These are phyloP conservation scores for Daldinia concentrica DNA, from an alignment of 495 filamentous ascomycete species.

Conservation along the genomic window DNA sequence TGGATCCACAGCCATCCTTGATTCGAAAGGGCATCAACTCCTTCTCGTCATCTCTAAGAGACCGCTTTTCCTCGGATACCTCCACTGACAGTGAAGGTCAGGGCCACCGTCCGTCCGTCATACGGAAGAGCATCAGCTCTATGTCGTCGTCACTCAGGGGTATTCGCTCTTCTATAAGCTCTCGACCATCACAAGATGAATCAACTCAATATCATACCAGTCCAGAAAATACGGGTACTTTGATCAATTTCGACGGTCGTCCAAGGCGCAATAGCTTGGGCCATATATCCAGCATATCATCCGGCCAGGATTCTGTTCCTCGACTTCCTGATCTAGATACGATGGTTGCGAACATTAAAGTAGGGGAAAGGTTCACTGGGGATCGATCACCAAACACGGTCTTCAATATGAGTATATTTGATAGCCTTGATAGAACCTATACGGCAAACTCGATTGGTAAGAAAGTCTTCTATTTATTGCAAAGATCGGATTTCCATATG, in stretches of 20 bases:
- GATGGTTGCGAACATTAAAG: constrained; percentile 14
- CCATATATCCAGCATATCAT: constrained; percentile 13
- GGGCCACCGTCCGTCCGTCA: constrained; percentile 14
- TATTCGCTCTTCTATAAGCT: constrained; percentile 20
- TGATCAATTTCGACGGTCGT: not conserved
- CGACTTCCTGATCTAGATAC: constrained; percentile 32
- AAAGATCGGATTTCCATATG: not conserved
- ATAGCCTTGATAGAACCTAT: constrained; percentile 9
- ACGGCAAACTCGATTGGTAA: constrained; percentile 17
- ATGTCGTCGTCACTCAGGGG: constrained; percentile 40
- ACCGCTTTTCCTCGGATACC: constrained; percentile 9
- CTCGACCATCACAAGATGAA: constrained; percentile 17
- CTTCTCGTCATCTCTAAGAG: constrained; percentile 29
- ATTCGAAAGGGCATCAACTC: constrained; percentile 33
- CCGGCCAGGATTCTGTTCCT: constrained; percentile 20
- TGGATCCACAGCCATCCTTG: not conserved
- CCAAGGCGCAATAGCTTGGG: constrained; percentile 22
- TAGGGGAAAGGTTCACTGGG: not conserved
- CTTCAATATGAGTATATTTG: constrained; percentile 33
- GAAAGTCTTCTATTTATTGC: not conserved
- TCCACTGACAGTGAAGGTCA: constrained; percentile 12
- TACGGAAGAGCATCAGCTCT: constrained; percentile 41
- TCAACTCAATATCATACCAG: constrained; percentile 5
- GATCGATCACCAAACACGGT: constrained; percentile 14
- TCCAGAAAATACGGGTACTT: not conserved